Base-by-base conservation (phyloP, 495 filamentous ascomycete genomes). In the Penicillium mononematosum region DNA sequence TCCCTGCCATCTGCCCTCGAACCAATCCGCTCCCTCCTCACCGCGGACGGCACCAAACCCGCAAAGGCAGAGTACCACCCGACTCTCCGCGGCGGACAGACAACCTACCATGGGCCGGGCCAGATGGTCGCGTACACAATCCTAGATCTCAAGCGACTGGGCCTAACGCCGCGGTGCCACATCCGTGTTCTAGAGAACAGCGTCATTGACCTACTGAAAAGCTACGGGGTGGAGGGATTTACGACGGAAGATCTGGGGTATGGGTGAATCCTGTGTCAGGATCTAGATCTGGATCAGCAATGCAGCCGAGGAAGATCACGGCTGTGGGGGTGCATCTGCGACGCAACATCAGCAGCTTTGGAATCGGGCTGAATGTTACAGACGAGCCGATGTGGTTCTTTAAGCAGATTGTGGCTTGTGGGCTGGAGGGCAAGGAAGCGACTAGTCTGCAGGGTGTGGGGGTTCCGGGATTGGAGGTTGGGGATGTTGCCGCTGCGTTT, bases 31-130 rank as follows among this genome's bases (percentile, higher is more conserved):
- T 56, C 62, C 3, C 43, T 75, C 20, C 64, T 68, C 17, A 55
- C 64, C 1, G 69, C 77, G 44, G 70, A 85, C 4, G 65, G 60
- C 32, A 67, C 69, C 38, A 51, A 68, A 24, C 74, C 78, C 16
- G 51, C 50, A 14, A 61, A 59, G 39, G 88, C 90, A 19, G 81
- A 85, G 19, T 80, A 95, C 62, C 68, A 83, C 39, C 78, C 85
- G 52, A 86, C 91, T 6, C 81, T 86, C 8, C 86, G 94, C 45
- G 94, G 94, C 60, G 94, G 94, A 0, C 89, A 94, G 56, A 92
- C 89, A 0, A 98, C 94, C 5, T 98, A 96, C 76, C 94, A 98
- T 67, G 94, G 94, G 0, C 94, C 94, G 0, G 94, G 94, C 0
- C 94, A 98, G 68, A 73, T 93, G 57, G 89, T 96, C 24, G 86